Base-by-base conservation (phyloP, 2,329 filamentous ascomycete species). In the Pseudovirgaria hyperparasitica region DNA sequence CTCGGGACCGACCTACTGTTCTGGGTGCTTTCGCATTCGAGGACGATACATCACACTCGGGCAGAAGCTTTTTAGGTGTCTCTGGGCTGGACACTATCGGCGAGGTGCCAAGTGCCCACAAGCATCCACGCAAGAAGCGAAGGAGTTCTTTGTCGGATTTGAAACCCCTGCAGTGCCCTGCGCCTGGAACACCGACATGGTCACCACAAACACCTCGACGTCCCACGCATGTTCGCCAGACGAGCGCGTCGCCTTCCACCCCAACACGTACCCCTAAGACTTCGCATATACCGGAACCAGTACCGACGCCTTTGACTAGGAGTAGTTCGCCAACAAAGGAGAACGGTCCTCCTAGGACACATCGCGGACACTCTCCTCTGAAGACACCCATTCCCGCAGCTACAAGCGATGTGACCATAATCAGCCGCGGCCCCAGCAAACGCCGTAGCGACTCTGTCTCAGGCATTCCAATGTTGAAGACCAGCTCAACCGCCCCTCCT, bases 121-220 rank as follows among this genome's bases (percentile, higher is more conserved):
- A 12, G 30, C 49, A 48, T 39, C 49, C 49, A 29, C 48, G 50
- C 34, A 86, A 76, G 58, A 94, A 92, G 60, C 70, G 87, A 29
- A 76, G 87, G 48, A 94, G 86, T 56, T 94, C 86, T 15, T 59
- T 96, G 22, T 93, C 86, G 4, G 87, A 96, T 50, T 64, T 96
- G 25, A 79, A 74, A 39, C 67, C 62, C 30, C 60, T 82, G 11
- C 75, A 87, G 55, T 67, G 65, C 21, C 65, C 71, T 29, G 63
- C 48, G 45, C 37, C 75, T 30, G 36, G 52, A 35, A 40, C 45
- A 19, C 50, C 51, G 25, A 41, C 40, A 34, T 55, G 50, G 51
- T 50, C 48, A 22, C 45, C 51, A 22, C 46, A 54, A 41, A 51
- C 49, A 39, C 50, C 52, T 35, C 45, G 40, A 22, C 39, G 40